These are phyloP conservation scores for Peronospora tabacina DNA, from an alignment of 352 stramenopile genomes.

Conservation along the genomic window DNA sequence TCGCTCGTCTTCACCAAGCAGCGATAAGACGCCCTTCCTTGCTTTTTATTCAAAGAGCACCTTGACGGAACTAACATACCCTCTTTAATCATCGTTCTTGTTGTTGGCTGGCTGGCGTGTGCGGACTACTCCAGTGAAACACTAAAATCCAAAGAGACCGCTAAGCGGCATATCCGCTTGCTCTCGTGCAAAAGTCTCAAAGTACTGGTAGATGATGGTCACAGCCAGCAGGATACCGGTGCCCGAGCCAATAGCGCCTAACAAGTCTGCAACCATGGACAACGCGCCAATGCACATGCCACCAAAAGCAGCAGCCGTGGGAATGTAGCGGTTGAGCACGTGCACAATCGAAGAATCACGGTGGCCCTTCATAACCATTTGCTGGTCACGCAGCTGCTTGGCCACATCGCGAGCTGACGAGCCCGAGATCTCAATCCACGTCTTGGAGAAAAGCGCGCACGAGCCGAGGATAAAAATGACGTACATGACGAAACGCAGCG, in stretches of 20 bases:
- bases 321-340: conserved; percentile 99
- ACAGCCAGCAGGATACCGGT: conserved; percentile 98
- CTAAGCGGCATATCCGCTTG: conserved; percentile 75
- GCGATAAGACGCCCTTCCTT: conserved; percentile 47
- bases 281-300: conserved; percentile 99
- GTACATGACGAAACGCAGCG: conserved; percentile 98
- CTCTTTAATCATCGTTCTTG: conserved; percentile 33
- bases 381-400: conserved; percentile 97
- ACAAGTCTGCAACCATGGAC: conserved; percentile 97
- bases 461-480: conserved; percentile 97
- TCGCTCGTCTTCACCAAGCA: conserved; percentile 32
- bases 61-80: conserved; percentile 79
- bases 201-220: conserved; percentile 99
- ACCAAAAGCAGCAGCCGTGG: conserved; percentile 96
- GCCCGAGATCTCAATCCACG: conserved; percentile 99
- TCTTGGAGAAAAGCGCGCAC: conserved; percentile 99
- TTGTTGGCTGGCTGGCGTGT: conserved; percentile 8
- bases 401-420: conserved; percentile 95
- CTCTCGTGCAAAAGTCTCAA: conserved; percentile 96
- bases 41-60: conserved; percentile 78
- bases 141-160: conserved; percentile 79
- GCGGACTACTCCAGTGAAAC: conserved; percentile 9
- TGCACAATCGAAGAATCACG: conserved; percentile 96
- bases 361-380: conserved; percentile 99
- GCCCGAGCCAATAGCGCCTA: conserved; percentile 97